Evolutionary conservation across 2,329 filamentous ascomycete genomes (phyloP), one percentile per base, ranked within the genome.

Genomic region (Paecilomyces sp.): DNA sequence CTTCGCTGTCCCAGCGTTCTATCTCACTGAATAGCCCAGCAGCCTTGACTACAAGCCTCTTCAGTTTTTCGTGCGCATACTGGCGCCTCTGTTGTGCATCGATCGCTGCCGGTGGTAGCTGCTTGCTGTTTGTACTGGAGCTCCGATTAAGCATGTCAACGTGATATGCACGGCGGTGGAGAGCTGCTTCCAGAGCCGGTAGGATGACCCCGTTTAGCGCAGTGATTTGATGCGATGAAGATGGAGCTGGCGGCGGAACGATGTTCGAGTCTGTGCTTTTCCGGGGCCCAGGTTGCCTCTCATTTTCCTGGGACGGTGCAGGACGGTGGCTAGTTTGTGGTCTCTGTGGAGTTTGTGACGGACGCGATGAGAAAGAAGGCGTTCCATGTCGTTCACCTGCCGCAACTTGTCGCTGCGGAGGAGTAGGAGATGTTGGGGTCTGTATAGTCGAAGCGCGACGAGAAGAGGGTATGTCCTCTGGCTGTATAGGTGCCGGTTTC

Each of bases 121-220:
- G 61, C 58, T 58, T 54, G n/a, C 62, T 57, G 55, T 54, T 56
- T 22, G 66, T 41, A 53, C 57, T 54, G 59, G 63, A 41, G 55
- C 64, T 58, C 54, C 71, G 68, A 15, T 72, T 66, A 34, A 76
- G 65, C 24, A 72, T 70, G 55, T 82, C 81, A 57, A 88, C 75
- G 58, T 83, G 80, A 66, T 84, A 83, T 28, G 79, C 78, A 57
- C 94, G 88, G 57, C 94, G 85, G 72, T 92, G 91, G 22, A 97
- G 85, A 7, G 94, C 92, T 65, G 94, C 90, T 74, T 96, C 92
- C 1, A 99, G 83, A 1, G 94, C 93, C 0, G 94, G 94, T 63
- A 97, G 87, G 41, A 99, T 91, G 56, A 99, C 93, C 66, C 93
- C 91, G 69, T 89, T 91, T 1, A 97, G 82, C 1, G 92, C 92